Evolutionary conservation across 1,284 basidiomycete species (phyloP).

Genomic region (Cutaneotrichosporon sp.): DNA sequence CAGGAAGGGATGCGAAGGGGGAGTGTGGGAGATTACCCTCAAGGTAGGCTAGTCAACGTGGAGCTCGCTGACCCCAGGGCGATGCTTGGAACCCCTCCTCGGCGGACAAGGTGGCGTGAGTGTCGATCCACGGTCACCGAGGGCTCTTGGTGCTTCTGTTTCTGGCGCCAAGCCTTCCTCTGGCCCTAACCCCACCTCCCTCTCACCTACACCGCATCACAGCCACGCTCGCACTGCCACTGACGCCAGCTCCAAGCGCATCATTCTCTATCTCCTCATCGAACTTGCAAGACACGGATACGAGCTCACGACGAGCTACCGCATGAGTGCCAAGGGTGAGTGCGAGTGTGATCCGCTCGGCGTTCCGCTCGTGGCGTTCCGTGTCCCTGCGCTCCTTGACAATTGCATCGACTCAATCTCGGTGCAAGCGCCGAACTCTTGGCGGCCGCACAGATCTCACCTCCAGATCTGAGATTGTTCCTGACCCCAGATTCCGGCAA

Average conservation of each 20-base stretch:
- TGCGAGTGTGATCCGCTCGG: slow-evolving; percentile 23
- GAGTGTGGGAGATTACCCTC: slow-evolving; percentile 48
- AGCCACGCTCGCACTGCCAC: not conserved
- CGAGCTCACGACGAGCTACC: slow-evolving; percentile 39
- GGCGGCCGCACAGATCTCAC: not conserved
- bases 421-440: not conserved
- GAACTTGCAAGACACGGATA: slow-evolving; percentile 45
- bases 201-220: not conserved
- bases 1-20: slow-evolving; percentile 47
- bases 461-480: too few species aligned
- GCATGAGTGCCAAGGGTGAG: slow-evolving; percentile 45
- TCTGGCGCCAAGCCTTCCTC: not conserved
- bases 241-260: slow-evolving; percentile 41
- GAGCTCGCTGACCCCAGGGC: not conserved
- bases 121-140: slow-evolving; percentile 8
- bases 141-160: not conserved
- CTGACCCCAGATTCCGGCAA: slow-evolving; percentile 43
- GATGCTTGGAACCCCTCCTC: slow-evolving; percentile 37
- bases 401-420: not conserved
- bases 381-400: not conserved
- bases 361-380: not conserved
- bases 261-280: slow-evolving; percentile 46
- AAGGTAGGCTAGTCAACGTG: slow-evolving; percentile 35
- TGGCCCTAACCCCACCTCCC: not conserved
- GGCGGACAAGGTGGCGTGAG: slow-evolving; percentile 48